Conservation (phyloP, 768 basidiomycete genomes). For the Lactarius indigo region DNA sequence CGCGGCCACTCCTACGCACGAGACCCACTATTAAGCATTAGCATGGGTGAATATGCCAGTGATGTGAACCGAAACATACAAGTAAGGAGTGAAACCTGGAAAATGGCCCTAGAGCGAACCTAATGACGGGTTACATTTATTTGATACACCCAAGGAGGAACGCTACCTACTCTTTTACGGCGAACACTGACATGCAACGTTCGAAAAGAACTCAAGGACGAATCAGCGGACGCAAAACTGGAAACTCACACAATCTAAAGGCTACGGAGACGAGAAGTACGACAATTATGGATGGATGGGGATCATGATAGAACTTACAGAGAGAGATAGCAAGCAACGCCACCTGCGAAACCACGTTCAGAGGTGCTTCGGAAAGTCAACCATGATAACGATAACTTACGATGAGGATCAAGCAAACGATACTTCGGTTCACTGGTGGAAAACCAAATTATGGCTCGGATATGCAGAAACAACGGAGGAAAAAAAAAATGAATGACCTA, state of each 20-base stretch:
- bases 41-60: not conserved
- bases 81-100: not conserved
- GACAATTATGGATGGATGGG: not conserved
- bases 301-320: not conserved
- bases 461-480: too few species aligned
- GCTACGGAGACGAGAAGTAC: not conserved
- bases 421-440: too few species aligned
- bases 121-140: not conserved
- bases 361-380: not conserved
- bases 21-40: not conserved
- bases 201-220: not conserved
- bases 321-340: not conserved
- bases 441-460: too few species aligned
- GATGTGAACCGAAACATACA: not conserved
- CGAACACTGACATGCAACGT: not conserved
- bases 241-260: not conserved
- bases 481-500: too few species aligned
- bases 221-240: not conserved
- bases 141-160: not conserved
- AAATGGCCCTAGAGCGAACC: not conserved
- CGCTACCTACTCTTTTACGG: not conserved
- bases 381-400: too few species aligned
- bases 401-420: too few species aligned
- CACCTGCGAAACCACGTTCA: not conserved
- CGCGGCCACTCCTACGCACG: not conserved